Evolutionary conservation across 2,329 filamentous ascomycete species (phyloP).

Genomic region (Colletotrichum falcatum): DNA sequence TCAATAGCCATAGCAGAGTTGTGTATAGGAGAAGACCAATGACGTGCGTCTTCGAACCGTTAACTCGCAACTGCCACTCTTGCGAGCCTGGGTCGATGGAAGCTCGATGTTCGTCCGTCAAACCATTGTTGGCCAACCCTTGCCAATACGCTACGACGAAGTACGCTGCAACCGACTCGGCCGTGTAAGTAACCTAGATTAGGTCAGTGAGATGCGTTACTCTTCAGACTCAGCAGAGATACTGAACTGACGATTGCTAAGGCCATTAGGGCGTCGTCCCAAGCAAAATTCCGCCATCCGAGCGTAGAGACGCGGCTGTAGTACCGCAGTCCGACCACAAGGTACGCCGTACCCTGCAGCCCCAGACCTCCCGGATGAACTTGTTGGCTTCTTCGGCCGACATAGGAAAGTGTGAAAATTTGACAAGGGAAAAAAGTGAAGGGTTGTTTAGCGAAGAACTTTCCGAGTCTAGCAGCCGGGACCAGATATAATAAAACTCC

Average conservation of each 20-base stretch:
- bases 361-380: constrained; percentile 41
- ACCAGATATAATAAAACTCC: neutral
- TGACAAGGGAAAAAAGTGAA: neutral
- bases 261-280: constrained; percentile 38
- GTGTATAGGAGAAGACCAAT: constrained; percentile 64
- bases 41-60: constrained; percentile 65
- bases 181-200: constrained; percentile 13
- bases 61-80: constrained; percentile 52
- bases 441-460: neutral
- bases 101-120: constrained; percentile 60
- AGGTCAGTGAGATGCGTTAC: neutral
- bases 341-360: constrained; percentile 35
- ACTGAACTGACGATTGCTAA: constrained; percentile 23
- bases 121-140: constrained; percentile 62
- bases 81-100: constrained; percentile 51
- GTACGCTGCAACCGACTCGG: constrained; percentile 47
- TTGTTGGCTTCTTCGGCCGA: constrained; percentile 22
- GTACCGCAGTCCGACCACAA: constrained; percentile 38
- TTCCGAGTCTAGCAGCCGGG: neutral
- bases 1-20: constrained; percentile 63
- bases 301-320: constrained; percentile 29
- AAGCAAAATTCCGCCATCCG: constrained; percentile 26
- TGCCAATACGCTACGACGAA: constrained; percentile 53
- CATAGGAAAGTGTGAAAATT: neutral
- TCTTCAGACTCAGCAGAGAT: neutral